Percentiles rank a stretch among this genome's conserved stretches.
These are phyloP conservation scores for Aureobasidium mangrovei DNA, from an alignment of 2,329 filamentous ascomycete species.

Conservation along the genomic window DNA sequence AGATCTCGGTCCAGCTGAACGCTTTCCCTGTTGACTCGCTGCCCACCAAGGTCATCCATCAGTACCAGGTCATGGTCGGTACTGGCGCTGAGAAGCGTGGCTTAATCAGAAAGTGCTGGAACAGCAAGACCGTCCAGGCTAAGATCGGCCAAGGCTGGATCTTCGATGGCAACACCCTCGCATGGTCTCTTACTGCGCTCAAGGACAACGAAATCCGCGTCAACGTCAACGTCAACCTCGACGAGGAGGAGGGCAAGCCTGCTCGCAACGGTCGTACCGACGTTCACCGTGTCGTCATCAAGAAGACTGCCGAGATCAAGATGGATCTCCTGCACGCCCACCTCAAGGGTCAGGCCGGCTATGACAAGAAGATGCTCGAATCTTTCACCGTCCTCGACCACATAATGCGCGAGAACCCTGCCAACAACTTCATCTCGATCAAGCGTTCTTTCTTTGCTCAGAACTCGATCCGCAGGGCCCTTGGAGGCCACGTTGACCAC, in stretches of 20 bases:
- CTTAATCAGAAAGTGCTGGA: constrained; percentile 69
- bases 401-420: constrained; percentile 70
- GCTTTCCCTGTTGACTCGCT: constrained; percentile 60
- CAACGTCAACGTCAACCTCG: constrained; percentile 54
- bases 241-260: constrained; percentile 48
- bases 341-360: constrained; percentile 49
- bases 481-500: constrained; percentile 63
- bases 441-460: constrained; percentile 74
- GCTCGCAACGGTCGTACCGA: constrained; percentile 32
- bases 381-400: constrained; percentile 90
- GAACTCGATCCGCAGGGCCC: constrained; percentile 36
- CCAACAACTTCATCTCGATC: constrained; percentile 57
- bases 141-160: constrained; percentile 55
- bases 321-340: constrained; percentile 60
- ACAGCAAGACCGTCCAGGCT: constrained; percentile 50
- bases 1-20: constrained; percentile 51
- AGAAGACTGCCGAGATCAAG: constrained; percentile 54
- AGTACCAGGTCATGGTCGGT: constrained; percentile 68
- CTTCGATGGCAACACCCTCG: constrained; percentile 75
- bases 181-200: constrained; percentile 55
- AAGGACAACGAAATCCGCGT: constrained; percentile 29
- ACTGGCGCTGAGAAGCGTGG: constrained; percentile 54
- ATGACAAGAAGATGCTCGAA: constrained; percentile 62
- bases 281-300: constrained; percentile 53
- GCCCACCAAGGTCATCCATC: constrained; percentile 56